These are phyloP conservation scores for Ascochyta rabiei DNA, from an alignment of 2,329 filamentous ascomycete genomes.

Conservation along the genomic window DNA sequence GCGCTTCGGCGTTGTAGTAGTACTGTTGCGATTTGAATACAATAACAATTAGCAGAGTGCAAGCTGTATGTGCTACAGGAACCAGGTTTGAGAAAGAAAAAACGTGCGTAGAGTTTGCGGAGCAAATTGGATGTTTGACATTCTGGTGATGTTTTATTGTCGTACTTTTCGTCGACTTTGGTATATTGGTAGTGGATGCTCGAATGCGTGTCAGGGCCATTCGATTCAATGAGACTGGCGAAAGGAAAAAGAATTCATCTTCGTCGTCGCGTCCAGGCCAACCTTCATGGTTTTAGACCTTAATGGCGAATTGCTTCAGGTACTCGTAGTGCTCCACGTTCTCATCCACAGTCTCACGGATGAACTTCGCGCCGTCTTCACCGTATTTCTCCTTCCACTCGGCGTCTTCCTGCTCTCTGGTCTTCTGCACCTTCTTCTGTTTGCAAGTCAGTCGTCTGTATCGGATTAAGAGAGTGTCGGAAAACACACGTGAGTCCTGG, in stretches of 20 bases:
- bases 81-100: neutral
- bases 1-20: slow-evolving; percentile 15
- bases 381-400: slow-evolving; percentile 80
- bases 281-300: slow-evolving; percentile 41
- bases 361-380: slow-evolving; percentile 70
- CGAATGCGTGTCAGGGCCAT: neutral
- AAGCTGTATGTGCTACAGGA: neutral
- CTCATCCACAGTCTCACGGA: slow-evolving; percentile 72
- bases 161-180: neutral
- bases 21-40: slow-evolving; percentile 6
- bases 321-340: slow-evolving; percentile 81
- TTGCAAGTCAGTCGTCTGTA: slow-evolving; percentile 11
- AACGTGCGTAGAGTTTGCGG: neutral
- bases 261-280: slow-evolving; percentile 7
- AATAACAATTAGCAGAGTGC: neutral
- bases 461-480: neutral
- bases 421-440: slow-evolving; percentile 66
- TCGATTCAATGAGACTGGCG: too few relatives aligned
- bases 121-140: neutral
- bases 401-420: slow-evolving; percentile 68
- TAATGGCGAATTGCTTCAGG: slow-evolving; percentile 76
- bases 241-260: neutral
- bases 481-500: slow-evolving; percentile 65
- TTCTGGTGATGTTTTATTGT: neutral
- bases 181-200: neutral